phyloP scores from a whole-genome alignment of 257 asterid species.

The Rehmannia glutinosa region DNA sequence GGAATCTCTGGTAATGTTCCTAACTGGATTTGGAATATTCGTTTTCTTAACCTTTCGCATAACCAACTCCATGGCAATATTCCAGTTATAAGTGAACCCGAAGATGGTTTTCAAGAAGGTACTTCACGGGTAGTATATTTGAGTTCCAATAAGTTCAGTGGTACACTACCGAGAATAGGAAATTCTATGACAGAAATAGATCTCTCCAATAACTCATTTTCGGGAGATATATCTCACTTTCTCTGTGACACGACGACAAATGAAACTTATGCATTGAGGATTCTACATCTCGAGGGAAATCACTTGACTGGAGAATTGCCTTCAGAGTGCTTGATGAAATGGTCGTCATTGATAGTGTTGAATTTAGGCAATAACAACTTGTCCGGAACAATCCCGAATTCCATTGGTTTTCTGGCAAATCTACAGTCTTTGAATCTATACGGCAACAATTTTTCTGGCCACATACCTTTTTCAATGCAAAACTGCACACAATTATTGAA shows the following conservation, averaged over 20 bases:
- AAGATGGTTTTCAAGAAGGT: no score
- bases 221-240: constrained; percentile 21
- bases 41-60: constrained; percentile 11
- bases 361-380: constrained; percentile 27
- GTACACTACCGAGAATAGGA: constrained; percentile 22
- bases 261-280: neutral
- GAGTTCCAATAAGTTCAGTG: constrained; percentile 29
- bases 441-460: constrained; percentile 13
- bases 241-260: constrained; percentile 21
- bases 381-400: constrained; percentile 30
- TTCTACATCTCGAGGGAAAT: constrained; percentile 30
- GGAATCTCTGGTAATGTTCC: constrained; percentile 25
- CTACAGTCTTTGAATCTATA: constrained; percentile 20
- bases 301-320: no score
- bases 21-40: constrained; percentile 26
- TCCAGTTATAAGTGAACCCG: neutral
- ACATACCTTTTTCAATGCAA: no score
- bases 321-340: no score
- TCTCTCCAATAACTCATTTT: constrained; percentile 28
- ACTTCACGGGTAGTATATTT: neutral
- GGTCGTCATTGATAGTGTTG: neutral
- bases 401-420: constrained; percentile 18
- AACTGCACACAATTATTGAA: constrained; percentile 16
- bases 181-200: neutral
- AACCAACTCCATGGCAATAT: constrained; percentile 30